Base-by-base conservation (phyloP, 176 grass and related monocot genomes). In the Triticum turgidum region DNA sequence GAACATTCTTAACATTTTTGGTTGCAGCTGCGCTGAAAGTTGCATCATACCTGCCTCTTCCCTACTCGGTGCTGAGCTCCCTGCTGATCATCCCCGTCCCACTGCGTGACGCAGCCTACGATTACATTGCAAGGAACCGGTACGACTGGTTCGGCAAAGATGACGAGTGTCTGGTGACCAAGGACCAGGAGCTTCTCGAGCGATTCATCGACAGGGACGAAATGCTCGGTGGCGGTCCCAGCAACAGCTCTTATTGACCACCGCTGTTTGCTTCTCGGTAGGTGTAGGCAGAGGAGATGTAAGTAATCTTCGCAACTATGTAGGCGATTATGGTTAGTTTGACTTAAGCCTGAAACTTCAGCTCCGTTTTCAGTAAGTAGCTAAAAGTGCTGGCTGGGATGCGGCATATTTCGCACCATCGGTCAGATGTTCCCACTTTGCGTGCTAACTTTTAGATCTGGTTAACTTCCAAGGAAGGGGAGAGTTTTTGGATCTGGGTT, bases 191-290 rank as follows among this genome's bases (percentile, higher is more conserved):
- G 65, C 88, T 98, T 86, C 96, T 98, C 0, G 86, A 94, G 44
- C 96, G 96, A 42, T 98, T 98, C 86, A 92, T 98, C 7, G 96
- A 98, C 78, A 87, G 93, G 83, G 78, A 98, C 10, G 96, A 98
- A 78, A 90, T 98, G 86, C 87, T 95, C 33, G 88, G 86, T 61
- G 90, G 47, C 41, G 85, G 87, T 27, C 73, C 76, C 41, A 69
- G 11, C 62, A 66, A 61, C 69, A 77, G 64, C 80, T 87, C 90
- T n/a, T 90, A 87, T 83, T 93, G 85, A 92, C 80, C 56, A 45
- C 44, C 20, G 77, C 37, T 72, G 87, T 12, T 5, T 13, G 3
- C 21, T 52, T 52, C 59, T 24, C 24, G n/a, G 24, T 86, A 75
- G 69, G 56, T 71, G 47, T 84, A 87, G 77, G 69, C 6, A 84